Conservation (phyloP, 2,329 filamentous ascomycete genomes). For the Epichloe uncinata region DNA sequence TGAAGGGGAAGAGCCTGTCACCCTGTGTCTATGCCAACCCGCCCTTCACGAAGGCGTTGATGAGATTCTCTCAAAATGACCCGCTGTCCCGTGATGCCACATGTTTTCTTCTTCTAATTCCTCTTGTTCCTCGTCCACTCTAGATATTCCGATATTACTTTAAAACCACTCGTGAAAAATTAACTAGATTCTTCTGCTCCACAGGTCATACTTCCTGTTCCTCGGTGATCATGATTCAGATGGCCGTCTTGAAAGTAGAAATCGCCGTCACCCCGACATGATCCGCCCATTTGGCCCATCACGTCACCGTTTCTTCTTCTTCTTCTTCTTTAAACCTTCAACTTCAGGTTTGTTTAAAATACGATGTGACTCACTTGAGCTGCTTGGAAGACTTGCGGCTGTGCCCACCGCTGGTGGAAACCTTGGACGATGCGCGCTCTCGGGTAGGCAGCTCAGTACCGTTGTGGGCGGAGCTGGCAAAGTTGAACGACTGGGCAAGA, state of each 20-base stretch:
- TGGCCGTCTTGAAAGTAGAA: not conserved
- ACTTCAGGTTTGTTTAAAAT: not conserved
- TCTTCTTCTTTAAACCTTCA: not conserved
- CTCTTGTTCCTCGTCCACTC: not conserved
- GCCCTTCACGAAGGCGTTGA: not conserved
- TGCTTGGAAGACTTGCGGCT: constrained; percentile 21
- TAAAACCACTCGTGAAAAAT: not conserved
- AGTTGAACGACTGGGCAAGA: constrained; percentile 31
- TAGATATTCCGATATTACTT: constrained; percentile 1
- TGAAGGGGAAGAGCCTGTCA: not conserved
- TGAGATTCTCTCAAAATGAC: not conserved
- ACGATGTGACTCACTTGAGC: constrained; percentile 14
- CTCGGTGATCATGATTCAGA: not conserved
- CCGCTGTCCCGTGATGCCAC: not conserved
- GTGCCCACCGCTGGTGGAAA: constrained; percentile 16
- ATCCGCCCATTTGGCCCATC: not conserved
- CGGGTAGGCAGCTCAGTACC: constrained; percentile 24
- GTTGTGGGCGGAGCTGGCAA: constrained; percentile 15
- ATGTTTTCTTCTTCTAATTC: not conserved
- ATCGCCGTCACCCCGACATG: not conserved
- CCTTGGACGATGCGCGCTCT: constrained; percentile 18
- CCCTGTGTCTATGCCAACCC: constrained; percentile 4
- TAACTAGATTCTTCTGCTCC: not conserved
- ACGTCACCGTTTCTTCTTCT: not conserved
- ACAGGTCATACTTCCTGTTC: not conserved